Evolutionary conservation across 257 asterid species (phyloP).

Genomic region (Solanum infundibuliforme): DNA sequence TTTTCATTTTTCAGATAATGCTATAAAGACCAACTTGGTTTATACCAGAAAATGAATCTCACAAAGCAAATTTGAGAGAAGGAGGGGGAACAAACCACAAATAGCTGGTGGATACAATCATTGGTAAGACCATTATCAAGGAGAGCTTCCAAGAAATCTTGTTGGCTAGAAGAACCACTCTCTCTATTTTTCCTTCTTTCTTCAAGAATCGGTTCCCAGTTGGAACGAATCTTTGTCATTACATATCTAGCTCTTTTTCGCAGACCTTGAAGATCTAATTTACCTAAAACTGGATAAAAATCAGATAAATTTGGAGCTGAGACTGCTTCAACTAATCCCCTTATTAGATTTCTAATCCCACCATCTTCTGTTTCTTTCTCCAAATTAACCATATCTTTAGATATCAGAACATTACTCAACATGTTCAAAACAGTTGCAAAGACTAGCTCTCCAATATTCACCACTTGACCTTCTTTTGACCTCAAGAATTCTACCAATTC

Average conservation of each 20-base stretch:
- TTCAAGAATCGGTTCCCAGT: slow-evolving; percentile 26
- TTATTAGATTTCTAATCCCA: slow-evolving; percentile 10
- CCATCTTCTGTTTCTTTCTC: slow-evolving; percentile 12
- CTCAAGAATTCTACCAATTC: slow-evolving; percentile 27
- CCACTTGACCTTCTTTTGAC: slow-evolving; percentile 10
- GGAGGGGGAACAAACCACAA: slow-evolving; percentile 12
- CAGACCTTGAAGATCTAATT: slow-evolving; percentile 39
- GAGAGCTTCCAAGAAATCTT: slow-evolving; percentile 21
- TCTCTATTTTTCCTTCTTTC: slow-evolving; percentile 11
- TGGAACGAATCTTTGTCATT: background rate
- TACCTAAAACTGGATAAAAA: slow-evolving; percentile 22
- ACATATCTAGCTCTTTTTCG: background rate
- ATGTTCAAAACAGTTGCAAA: slow-evolving; percentile 24
- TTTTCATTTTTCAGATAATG: background rate
- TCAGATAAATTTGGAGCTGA: slow-evolving; percentile 25
- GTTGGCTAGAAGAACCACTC: background rate
- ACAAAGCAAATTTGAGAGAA: background rate
- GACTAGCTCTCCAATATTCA: slow-evolving; percentile 15
- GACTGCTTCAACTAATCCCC: slow-evolving; percentile 1
- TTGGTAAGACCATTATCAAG: slow-evolving; percentile 16
- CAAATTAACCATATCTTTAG: slow-evolving; percentile 14
- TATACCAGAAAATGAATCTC: background rate
- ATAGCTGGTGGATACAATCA: slow-evolving; percentile 24
- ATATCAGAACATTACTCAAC: slow-evolving; percentile 20
- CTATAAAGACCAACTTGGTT: background rate